Evolutionary conservation across 495 filamentous ascomycete species (phyloP).

Genomic region (Aspergillus nidulans): DNA sequence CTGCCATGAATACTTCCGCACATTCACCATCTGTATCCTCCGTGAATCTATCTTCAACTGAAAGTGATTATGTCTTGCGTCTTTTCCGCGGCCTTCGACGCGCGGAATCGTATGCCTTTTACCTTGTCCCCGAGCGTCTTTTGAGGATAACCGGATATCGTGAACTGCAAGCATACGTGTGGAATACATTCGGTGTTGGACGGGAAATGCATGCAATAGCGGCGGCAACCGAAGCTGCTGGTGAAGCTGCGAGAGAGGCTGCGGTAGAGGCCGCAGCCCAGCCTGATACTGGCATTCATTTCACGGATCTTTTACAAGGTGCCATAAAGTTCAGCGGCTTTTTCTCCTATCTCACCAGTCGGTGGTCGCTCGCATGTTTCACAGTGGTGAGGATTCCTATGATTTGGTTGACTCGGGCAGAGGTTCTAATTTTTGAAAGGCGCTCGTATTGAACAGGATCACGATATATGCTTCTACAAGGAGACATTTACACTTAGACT

Average conservation of each 20-base stretch:
- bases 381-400: constrained; percentile 53
- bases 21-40: constrained; percentile 9
- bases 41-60: constrained; percentile 28
- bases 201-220: constrained; percentile 24
- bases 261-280: constrained; percentile 26
- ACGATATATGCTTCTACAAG: constrained; percentile 88
- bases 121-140: constrained; percentile 34
- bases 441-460: constrained; percentile 84
- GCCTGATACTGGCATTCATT: constrained; percentile 25
- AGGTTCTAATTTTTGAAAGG: constrained; percentile 38
- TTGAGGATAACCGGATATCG: constrained; percentile 29
- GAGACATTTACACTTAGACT: constrained; percentile 65
- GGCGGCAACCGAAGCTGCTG: constrained; percentile 29
- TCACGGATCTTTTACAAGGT: constrained; percentile 36
- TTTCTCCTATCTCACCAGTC: constrained; percentile 87
- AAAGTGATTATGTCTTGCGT: constrained; percentile 30
- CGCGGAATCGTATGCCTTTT: constrained; percentile 35
- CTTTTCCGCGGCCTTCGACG: constrained; percentile 38
- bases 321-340: constrained; percentile 71
- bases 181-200: constrained; percentile 23
- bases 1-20: constrained; percentile 8
- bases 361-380: constrained; percentile 87
- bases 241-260: constrained; percentile 25
- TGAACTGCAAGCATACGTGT: constrained; percentile 22
- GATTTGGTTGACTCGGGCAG: neutral